Percentiles rank a stretch among this genome's conserved stretches.
phyloP scores from a whole-genome alignment of 306 rosid genomes.

The Prinsepia uniflora region DNA sequence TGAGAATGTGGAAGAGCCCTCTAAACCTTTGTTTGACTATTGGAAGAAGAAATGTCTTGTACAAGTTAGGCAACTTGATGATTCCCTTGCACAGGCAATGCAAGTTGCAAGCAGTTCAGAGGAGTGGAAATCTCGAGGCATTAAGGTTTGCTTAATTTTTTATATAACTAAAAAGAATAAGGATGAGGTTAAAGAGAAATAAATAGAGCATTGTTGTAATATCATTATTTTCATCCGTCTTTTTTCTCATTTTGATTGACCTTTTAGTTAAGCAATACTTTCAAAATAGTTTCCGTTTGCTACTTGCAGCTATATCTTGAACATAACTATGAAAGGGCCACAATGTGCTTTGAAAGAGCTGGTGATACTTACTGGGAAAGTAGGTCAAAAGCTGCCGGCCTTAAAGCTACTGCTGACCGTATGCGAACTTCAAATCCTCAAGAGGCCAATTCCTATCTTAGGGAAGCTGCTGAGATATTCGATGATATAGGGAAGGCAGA shows the following conservation, averaged over 20 bases:
- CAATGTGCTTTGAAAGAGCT: too few species aligned
- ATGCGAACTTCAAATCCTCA: too few species aligned
- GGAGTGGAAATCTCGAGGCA: constrained; percentile 76
- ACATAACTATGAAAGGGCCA: constrained; percentile 65
- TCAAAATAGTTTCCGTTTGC: neutral
- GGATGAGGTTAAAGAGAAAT: neutral
- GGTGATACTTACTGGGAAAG: too few species aligned
- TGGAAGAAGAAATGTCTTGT: constrained; percentile 25
- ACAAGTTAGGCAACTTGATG: constrained; percentile 56
- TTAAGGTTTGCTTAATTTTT: constrained; percentile 41
- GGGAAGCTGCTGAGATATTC: constrained; percentile 72
- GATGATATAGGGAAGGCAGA: constrained; percentile 59
- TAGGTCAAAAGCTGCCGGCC: too few species aligned
- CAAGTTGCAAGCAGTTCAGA: constrained; percentile 66
- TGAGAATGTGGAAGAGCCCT: constrained; percentile 39
- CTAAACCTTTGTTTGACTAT: neutral
- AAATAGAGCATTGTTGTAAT: neutral
- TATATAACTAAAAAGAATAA: neutral
- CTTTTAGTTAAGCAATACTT: neutral
- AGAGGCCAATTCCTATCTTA: constrained; percentile 52
- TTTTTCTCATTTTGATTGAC: too few species aligned
- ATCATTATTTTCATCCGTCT: neutral
- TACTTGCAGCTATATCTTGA: constrained; percentile 51
- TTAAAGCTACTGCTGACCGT: too few species aligned
- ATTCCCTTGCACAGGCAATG: constrained; percentile 71